phyloP scores from a whole-genome alignment of 768 basidiomycete genomes.

The Leucosporidium creatinivorum region DNA sequence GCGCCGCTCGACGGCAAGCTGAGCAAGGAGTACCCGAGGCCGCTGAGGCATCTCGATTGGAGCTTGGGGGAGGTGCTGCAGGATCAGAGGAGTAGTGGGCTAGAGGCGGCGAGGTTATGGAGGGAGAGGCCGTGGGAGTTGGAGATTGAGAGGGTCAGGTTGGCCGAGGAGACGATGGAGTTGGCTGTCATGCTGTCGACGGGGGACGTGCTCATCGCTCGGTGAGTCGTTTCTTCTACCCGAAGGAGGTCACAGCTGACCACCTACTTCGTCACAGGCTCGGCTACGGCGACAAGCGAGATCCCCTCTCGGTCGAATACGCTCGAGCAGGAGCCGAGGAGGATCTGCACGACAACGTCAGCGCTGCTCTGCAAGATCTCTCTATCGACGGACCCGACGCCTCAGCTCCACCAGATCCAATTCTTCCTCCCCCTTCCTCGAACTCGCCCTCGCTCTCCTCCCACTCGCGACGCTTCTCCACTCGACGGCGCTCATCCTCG shows the following conservation, averaged over 20 bases:
- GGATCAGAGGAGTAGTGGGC: conserved; percentile 13
- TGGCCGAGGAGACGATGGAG: conserved; percentile 43
- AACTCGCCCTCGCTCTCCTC: background rate
- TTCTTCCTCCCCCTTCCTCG: background rate
- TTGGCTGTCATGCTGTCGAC: conserved; percentile 42
- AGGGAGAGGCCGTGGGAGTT: conserved; percentile 39
- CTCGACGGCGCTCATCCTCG: no score
- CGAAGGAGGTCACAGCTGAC: background rate
- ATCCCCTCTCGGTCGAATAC: background rate
- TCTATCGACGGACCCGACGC: conserved; percentile 6
- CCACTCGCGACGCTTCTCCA: background rate
- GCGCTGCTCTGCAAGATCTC: conserved; percentile 14
- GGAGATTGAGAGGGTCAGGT: conserved; percentile 41
- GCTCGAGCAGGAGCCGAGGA: conserved; percentile 5
- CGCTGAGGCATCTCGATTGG: conserved; percentile 57
- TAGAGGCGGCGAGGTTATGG: conserved; percentile 39
- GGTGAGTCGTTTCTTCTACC: conserved; percentile 25
- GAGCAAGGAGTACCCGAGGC: conserved; percentile 54
- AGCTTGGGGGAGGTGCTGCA: conserved; percentile 43
- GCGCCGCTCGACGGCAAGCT: background rate
- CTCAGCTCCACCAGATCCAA: background rate
- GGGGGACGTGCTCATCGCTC: conserved; percentile 44
- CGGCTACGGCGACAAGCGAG: conserved; percentile 2
- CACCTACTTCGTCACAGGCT: background rate
- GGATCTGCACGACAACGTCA: conserved; percentile 12